Evolutionary conservation across 371 early-diverging fungal species (phyloP), one percentile per base, ranked within the genome.

Genomic region (Blyttiomyces sp.): DNA sequence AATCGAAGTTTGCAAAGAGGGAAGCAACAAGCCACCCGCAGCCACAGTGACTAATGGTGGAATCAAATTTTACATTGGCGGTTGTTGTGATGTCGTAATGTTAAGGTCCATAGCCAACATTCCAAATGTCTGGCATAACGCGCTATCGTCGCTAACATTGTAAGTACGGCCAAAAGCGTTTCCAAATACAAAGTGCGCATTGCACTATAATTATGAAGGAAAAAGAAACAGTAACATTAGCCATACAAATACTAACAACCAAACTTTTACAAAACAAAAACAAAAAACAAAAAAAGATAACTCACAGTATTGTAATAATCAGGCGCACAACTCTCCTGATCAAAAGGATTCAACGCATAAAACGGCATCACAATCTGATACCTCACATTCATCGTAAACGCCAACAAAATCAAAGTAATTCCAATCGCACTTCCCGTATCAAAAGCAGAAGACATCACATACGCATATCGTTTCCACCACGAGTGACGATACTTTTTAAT

Each of bases 401-500:
- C 27, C 11, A 59, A 21, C 19, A 54, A 33, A 6, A 49, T 27
- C 13, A 59, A 42, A 3, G 26, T n/a, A 6, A 65, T 0, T n/a
- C 27, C 54, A 28, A 59, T 17, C 9, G 46, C 66, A 21, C 49
- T 54, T 17, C 66, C 66, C 32, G 54, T 48, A 33, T 65, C 66
- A 31, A 63, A 57, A 7, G 43, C 63, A 43, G 63, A 56, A 4
- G 63, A 63, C 57, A 63, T 49, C 51, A 63, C 63, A 32, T 66
- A 71, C 48, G 50, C 62, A 55, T 71, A 71, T 59, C 57, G 60
- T 27, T 57, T 57, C 68, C 68, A 71, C 63, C 59, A 65, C 16
- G 44, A 49, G 17, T 56, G 45, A 17, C 46, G 57, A 34, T 59
- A 53, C 57, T 45, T 57, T 16, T 56, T 55, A 19, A 62, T 19